phyloP scores from a whole-genome alignment of 306 rosid species.

The Vicia faba region DNA sequence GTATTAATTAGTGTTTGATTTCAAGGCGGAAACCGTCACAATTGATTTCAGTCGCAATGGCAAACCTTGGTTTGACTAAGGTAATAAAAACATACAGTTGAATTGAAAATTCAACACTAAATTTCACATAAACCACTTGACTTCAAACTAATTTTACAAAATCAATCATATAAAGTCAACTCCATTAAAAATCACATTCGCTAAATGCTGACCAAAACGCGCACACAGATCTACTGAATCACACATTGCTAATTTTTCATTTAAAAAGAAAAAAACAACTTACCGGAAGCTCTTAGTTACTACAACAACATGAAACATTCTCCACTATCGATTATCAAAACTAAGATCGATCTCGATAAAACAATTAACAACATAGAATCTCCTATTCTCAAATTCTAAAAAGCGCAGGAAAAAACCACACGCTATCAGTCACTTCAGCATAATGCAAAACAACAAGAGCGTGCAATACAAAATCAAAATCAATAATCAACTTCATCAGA shows the following conservation, averaged over 20 bases:
- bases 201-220: not conserved
- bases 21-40: not conserved
- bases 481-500: conserved; percentile 27
- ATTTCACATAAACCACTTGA: not conserved
- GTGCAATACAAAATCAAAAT: conserved; percentile 6
- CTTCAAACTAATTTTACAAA: not conserved
- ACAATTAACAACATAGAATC: no score
- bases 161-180: not conserved
- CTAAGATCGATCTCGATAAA: conserved; percentile 18
- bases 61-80: not conserved
- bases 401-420: no score
- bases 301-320: conserved; percentile 2
- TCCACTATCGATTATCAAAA: conserved; percentile 13
- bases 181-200: not conserved
- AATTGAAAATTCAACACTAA: not conserved
- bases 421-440: not conserved
- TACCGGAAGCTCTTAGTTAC: no score
- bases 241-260: not conserved
- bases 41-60: not conserved
- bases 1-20: not conserved
- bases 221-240: conserved; percentile 5
- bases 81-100: not conserved
- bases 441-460: not conserved
- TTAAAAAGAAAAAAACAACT: no score
- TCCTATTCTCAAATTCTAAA: not conserved